phyloP scores from a whole-genome alignment of 164 flowering plant species.

The Houttuynia cordata region DNA sequence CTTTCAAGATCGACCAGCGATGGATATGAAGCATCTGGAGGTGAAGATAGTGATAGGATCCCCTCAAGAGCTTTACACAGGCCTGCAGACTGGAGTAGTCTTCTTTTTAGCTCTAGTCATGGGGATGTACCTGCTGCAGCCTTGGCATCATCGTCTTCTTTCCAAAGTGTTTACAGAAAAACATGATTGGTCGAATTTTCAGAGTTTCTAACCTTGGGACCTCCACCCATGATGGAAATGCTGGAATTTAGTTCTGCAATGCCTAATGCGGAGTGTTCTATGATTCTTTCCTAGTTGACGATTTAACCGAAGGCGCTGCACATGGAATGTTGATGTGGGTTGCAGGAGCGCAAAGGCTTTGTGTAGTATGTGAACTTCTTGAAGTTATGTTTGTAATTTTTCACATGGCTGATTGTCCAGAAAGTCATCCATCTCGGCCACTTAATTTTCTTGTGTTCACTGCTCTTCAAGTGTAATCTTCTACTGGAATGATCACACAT shows the following conservation, averaged over 20 bases:
- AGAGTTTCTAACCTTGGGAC: not conserved
- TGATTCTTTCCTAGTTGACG: not conserved
- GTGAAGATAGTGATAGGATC: conserved; percentile 87
- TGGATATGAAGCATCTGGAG: conserved; percentile 96
- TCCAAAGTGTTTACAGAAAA: conserved; percentile 11
- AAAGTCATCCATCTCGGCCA: too few species aligned
- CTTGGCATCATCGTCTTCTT: conserved; percentile 35
- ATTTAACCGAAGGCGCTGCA: not conserved
- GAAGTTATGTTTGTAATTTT: not conserved
- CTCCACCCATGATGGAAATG: not conserved
- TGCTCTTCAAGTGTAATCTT: too few species aligned
- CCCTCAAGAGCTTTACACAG: conserved; percentile 47
- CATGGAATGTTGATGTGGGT: not conserved
- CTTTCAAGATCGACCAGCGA: conserved; percentile 83
- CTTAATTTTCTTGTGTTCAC: too few species aligned
- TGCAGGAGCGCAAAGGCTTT: not conserved
- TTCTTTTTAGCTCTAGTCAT: conserved; percentile 32
- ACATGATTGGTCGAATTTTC: not conserved
- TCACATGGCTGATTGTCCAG: not conserved
- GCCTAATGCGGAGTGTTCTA: not conserved
- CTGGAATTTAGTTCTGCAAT: not conserved
- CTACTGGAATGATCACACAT: too few species aligned
- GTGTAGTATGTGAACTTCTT: not conserved
- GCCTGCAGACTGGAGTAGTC: conserved; percentile 52
- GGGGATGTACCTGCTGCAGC: conserved; percentile 25